Base-by-base conservation (phyloP, 2,329 filamentous ascomycete genomes). In the Scytalidium sp. region DNA sequence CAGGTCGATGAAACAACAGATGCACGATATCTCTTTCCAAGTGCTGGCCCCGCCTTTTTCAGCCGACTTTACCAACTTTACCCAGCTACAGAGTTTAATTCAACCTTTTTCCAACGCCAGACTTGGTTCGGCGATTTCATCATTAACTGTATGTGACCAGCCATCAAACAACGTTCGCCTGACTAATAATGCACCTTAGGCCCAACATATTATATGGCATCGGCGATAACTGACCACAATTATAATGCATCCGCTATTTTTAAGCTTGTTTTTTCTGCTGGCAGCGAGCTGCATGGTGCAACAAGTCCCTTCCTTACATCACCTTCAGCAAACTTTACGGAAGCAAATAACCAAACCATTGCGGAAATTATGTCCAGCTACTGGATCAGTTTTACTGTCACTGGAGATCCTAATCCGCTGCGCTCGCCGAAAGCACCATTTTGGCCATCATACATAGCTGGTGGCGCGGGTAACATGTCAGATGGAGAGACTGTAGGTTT, bases 91-190 rank as follows among this genome's bases (percentile, higher is more conserved):
- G 25, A 45, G 20, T 45, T 45, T n/a, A 17, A 32, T 7, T 42
- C 43, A 1, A 69, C 64, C 8, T 65, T 70, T 51, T 71, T 58
- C 52, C 68, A 68, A 45, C 60, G 68, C 4, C 57, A 64, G 42
- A 60, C 60, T 2, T 66, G 64, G 58, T 75, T 71, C 51, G 71
- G 71, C 7, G 71, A 75, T 52, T 71, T 67, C 52, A 69, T 73
- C 29, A 73, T 74, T 55, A 64, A 63, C 46, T 72, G 25, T 29
- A 29, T 8, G 25, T 29, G n/a, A n/a, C n/a, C n/a, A n/a, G n/a
- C n/a, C n/a, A n/a, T n/a, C n/a, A n/a, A n/a, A n/a, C n/a, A n/a
- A n/a, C n/a, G n/a, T n/a, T n/a, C n/a, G n/a, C n/a, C n/a, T n/a
- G n/a, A n/a, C n/a, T 29, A 29, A 8, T 29, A 7, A 8, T 29